Evolutionary conservation across 1,139 yeast genomes (phyloP).

Genomic region (Geotrichum cucujoidarum): DNA sequence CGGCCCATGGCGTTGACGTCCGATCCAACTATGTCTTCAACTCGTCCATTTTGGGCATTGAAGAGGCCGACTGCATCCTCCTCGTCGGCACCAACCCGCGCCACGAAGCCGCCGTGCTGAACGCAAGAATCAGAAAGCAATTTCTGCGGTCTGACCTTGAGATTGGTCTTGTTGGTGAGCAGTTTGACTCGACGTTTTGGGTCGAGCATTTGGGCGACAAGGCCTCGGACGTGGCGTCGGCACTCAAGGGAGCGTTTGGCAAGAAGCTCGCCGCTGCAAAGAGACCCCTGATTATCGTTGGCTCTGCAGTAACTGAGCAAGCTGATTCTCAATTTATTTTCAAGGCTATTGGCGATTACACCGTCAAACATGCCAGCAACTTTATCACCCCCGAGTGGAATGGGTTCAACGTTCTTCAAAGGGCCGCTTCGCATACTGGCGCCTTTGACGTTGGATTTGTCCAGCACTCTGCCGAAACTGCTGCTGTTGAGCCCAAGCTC

Average conservation of each 20-base stretch:
- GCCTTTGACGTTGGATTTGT: constrained; percentile 83
- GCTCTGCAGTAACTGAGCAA: constrained; percentile 73
- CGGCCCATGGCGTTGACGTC: constrained; percentile 66
- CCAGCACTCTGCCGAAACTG: constrained; percentile 46
- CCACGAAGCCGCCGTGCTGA: constrained; percentile 85
- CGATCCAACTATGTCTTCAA: constrained; percentile 79
- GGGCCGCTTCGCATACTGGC: constrained; percentile 83
- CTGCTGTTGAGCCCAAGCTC: constrained; percentile 61
- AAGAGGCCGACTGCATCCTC: constrained; percentile 74
- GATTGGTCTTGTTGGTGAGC: constrained; percentile 68
- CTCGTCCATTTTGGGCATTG: constrained; percentile 74
- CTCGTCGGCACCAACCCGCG: constrained; percentile 84
- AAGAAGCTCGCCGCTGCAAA: constrained; percentile 61
- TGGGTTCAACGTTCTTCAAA: constrained; percentile 74
- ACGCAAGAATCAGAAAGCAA: constrained; percentile 77
- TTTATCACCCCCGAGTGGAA: constrained; percentile 75
- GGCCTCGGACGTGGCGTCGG: constrained; percentile 53
- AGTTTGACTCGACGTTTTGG: constrained; percentile 72
- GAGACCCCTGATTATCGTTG: constrained; percentile 75
- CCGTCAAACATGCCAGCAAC: constrained; percentile 49
- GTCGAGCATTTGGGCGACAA: constrained; percentile 60
- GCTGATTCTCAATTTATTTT: constrained; percentile 61
- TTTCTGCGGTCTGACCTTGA: constrained; percentile 67
- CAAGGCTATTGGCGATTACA: constrained; percentile 60
- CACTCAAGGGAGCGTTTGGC: constrained; percentile 67